These are phyloP conservation scores for Cryptococcus maquisensis DNA, from an alignment of 1,284 basidiomycete species.

Conservation along the genomic window DNA sequence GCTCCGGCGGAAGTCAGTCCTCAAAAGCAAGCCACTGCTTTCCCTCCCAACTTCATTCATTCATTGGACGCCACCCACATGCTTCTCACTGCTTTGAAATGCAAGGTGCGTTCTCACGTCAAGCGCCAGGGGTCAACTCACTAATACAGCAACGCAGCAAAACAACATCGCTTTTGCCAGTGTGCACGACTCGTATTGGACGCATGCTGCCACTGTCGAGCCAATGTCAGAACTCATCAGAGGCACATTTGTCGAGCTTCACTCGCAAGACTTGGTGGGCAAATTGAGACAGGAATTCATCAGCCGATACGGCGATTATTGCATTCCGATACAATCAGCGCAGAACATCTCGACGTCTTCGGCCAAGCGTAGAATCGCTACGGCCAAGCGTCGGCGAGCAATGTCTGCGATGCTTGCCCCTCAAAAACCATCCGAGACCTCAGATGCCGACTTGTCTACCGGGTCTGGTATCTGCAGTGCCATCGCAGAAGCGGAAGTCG, in stretches of 20 bases:
- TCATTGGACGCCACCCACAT: conserved; percentile 98
- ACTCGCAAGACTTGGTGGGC: conserved; percentile 76
- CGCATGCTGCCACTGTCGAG: conserved; percentile 84
- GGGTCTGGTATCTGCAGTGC: conserved; percentile 3
- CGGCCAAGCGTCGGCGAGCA: conserved; percentile 12
- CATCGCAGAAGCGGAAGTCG: conserved; percentile 8
- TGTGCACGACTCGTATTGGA: conserved; percentile 99
- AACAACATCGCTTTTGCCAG: conserved; percentile 79
- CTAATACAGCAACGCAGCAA: conserved; percentile 50
- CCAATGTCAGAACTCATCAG: conserved; percentile 86
- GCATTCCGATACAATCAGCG: conserved; percentile 58
- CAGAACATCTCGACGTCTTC: conserved; percentile 12
- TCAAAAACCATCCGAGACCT: conserved; percentile 31
- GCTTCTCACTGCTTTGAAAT: conserved; percentile 94
- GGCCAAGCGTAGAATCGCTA: conserved; percentile 9
- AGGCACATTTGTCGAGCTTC: conserved; percentile 88
- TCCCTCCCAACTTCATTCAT: conserved; percentile 99
- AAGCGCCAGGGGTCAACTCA: background rate
- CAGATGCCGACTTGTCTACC: background rate
- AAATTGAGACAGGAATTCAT: conserved; percentile 60
- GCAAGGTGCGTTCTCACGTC: conserved; percentile 56
- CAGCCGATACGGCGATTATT: conserved; percentile 70
- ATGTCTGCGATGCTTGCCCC: conserved; percentile 16
- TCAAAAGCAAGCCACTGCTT: conserved; percentile 86
- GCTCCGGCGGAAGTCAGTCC: conserved; percentile 75